Conservation (phyloP, 1,139 yeast species). For the Zygosaccharomyces sapae region DNA sequence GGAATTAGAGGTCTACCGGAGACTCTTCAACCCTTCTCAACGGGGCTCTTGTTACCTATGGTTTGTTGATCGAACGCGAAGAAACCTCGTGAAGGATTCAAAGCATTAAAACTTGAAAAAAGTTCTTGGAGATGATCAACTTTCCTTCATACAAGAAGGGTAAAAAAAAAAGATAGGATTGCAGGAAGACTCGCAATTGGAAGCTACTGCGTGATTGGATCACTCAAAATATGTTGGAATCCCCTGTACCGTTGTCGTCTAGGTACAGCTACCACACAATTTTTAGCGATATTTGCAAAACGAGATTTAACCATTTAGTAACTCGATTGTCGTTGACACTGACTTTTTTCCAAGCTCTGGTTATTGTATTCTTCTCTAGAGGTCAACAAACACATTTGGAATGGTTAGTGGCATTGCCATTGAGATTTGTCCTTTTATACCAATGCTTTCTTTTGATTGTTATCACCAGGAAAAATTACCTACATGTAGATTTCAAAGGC, state of each 20-base stretch:
- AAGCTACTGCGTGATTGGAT: background rate
- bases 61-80: conserved; percentile 2
- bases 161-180: background rate
- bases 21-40: background rate
- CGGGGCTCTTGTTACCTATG: background rate
- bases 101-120: conserved; percentile 4
- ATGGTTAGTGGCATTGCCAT: conserved; percentile 32
- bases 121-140: background rate
- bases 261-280: conserved; percentile 39
- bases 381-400: conserved; percentile 21
- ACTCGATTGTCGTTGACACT: conserved; percentile 38
- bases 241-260: conserved; percentile 24
- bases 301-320: conserved; percentile 39
- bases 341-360: conserved; percentile 33
- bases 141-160: background rate
- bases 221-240: conserved; percentile 14
- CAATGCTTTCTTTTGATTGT: conserved; percentile 43
- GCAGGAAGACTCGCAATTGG: background rate
- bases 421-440: conserved; percentile 36
- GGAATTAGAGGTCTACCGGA: background rate
- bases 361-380: conserved; percentile 30
- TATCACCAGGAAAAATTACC: conserved; percentile 46
- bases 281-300: conserved; percentile 40
- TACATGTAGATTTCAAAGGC: conserved; percentile 50
- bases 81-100: background rate